phyloP scores from a whole-genome alignment of 768 basidiomycete species.

The Lepiota brunneoincarnata region DNA sequence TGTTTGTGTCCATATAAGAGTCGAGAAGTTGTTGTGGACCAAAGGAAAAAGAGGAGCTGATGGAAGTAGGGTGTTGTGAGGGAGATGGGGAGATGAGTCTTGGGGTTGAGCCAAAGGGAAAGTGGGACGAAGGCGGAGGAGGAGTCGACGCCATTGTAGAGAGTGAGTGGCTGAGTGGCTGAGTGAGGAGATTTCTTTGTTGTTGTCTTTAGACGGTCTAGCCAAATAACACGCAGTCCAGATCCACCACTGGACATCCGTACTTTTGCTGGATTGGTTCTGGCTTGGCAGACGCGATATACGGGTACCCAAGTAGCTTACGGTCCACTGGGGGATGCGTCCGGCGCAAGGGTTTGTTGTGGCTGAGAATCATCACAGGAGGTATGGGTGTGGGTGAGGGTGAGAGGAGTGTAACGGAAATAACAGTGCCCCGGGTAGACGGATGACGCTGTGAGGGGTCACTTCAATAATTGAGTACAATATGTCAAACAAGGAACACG shows the following conservation, averaged over 20 bases:
- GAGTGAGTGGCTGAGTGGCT: constrained; percentile 4
- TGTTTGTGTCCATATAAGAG: constrained; percentile 64
- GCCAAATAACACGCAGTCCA: constrained; percentile 10
- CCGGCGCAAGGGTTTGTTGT: constrained; percentile 28
- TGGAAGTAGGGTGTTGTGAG: constrained; percentile 63
- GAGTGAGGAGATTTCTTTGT: neutral
- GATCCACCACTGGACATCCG: constrained; percentile 23
- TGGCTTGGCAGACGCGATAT: constrained; percentile 18
- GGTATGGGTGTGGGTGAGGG: constrained; percentile 14
- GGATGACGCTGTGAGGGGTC: constrained; percentile 5
- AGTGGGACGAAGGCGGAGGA: constrained; percentile 45
- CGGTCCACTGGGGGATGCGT: constrained; percentile 40
- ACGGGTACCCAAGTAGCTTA: constrained; percentile 30
- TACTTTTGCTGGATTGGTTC: constrained; percentile 12
- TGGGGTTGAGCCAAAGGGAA: constrained; percentile 44
- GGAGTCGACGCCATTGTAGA: constrained; percentile 33
- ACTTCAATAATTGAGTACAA: neutral
- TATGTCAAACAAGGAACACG: neutral
- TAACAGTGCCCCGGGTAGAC: neutral
- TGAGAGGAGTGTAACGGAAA: neutral
- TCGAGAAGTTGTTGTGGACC: constrained; percentile 75
- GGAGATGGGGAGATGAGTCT: constrained; percentile 52
- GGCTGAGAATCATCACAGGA: constrained; percentile 27
- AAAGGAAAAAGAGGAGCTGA: constrained; percentile 82
- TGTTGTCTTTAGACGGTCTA: neutral